Evolutionary conservation across 139 green algal genomes (phyloP).

Genomic region (Micromonas commoda): DNA sequence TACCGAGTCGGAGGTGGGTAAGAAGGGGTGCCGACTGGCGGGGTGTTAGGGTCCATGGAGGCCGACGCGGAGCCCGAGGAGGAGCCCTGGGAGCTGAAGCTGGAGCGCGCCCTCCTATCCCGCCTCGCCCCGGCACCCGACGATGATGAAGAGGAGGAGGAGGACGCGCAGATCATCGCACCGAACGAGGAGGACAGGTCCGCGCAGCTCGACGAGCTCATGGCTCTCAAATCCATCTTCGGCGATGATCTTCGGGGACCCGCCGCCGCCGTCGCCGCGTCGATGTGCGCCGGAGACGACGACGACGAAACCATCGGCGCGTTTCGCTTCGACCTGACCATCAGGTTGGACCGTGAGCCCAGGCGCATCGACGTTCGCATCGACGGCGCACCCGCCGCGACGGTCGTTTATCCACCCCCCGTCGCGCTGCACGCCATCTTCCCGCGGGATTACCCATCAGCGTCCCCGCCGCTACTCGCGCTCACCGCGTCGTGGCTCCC

Average conservation of each 20-base stretch:
- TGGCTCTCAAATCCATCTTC: slow-evolving; percentile 54
- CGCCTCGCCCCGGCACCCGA: slow-evolving; percentile 14
- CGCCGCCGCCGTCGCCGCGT: no score
- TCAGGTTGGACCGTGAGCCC: neutral
- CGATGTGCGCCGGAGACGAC: no score
- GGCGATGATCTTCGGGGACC: slow-evolving; percentile 32
- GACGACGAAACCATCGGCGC: neutral
- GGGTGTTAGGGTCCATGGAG: no score
- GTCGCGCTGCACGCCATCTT: slow-evolving; percentile 3
- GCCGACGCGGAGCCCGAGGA: neutral
- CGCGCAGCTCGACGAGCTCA: slow-evolving; percentile 58
- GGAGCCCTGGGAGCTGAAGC: slow-evolving; percentile 11
- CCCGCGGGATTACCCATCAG: slow-evolving; percentile 6
- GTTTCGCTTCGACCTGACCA: neutral
- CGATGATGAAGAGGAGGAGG: neutral
- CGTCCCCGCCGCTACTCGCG: neutral
- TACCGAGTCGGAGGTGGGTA: no score
- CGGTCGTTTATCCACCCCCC: neutral
- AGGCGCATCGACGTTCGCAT: neutral
- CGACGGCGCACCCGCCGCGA: neutral
- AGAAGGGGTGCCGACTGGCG: no score
- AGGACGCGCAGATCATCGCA: neutral
- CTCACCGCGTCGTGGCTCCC: slow-evolving; percentile 13
- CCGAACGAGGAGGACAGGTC: slow-evolving; percentile 47
- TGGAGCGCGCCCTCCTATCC: slow-evolving; percentile 20